phyloP scores from a whole-genome alignment of 768 basidiomycete species.

The Leccinum disarticulatum region DNA sequence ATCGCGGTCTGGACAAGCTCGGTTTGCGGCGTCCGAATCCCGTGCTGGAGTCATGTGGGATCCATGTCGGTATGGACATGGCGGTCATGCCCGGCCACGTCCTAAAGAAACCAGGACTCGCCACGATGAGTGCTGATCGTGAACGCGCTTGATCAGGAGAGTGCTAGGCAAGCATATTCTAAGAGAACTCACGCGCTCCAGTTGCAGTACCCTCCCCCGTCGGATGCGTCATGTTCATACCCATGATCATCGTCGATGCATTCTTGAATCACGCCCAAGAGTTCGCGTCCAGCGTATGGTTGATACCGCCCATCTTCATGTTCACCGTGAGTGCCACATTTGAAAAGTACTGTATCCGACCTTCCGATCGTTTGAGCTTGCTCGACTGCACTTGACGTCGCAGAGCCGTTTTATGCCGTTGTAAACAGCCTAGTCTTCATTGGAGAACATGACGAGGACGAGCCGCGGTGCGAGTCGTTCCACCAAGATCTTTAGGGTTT shows the following conservation, averaged over 20 bases:
- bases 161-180: not conserved
- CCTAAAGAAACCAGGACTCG: conserved; percentile 11
- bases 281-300: conserved; percentile 43
- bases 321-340: conserved; percentile 57
- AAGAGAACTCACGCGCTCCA: conserved; percentile 37
- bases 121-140: conserved; percentile 45
- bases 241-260: conserved; percentile 52
- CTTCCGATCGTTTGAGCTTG: conserved; percentile 56
- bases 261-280: conserved; percentile 40
- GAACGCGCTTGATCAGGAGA: not conserved
- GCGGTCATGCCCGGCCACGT: conserved; percentile 51
- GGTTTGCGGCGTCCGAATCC: conserved; percentile 39
- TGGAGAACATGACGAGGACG: conserved; percentile 48
- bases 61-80: conserved; percentile 47
- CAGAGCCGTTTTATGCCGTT: conserved; percentile 50
- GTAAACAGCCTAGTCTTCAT: conserved; percentile 47
- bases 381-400: conserved; percentile 53
- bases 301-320: conserved; percentile 56
- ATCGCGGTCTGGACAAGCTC: conserved; percentile 41
- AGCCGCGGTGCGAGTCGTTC: conserved; percentile 8
- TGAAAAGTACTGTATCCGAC: conserved; percentile 52
- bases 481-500: not conserved
- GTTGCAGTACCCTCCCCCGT: conserved; percentile 58
- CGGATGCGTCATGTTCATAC: conserved; percentile 70
- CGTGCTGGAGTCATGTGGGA: conserved; percentile 40